Base-by-base conservation (phyloP, 805 yeast species). In the Starmerella sp. region DNA sequence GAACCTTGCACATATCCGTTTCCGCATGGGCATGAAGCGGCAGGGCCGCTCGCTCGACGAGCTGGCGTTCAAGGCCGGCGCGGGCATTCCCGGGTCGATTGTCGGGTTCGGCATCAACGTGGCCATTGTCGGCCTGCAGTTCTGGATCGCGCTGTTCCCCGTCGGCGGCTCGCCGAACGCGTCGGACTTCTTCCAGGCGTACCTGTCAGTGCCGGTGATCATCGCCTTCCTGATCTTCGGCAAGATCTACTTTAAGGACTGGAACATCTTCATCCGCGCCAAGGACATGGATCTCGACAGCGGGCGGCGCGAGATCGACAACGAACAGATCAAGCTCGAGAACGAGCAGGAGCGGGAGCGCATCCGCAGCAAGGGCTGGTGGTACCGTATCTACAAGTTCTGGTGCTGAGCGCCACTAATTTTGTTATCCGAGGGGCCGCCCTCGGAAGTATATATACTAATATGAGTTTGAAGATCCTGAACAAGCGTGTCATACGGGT, bases 81-180 rank as follows among this genome's bases (percentile, higher is more conserved):
- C 77, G 41, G 95, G 95, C 62, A 69, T 82, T 34, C 71, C 66
- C 61, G 95, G 95, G 48, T 82, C 95, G 0, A 67, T 66, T 57
- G 77, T 77, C 66, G 95, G 93, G 53, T 64, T 78, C 15, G 55
- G 69, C 30, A 69, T 88, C 65, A 81, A 81, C 66, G 39, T 76
- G 35, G 67, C 83, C 54, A 81, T 86, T 58, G 73, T 88, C 57
- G 71, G 78, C 54, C 86, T 89, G 34, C 90, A 85, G 71, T 85
- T 87, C 74, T 87, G 91, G 87, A 75, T 83, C 56, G 90, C 93
- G 6, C 71, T 84, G 43, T 86, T 75, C 75, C 95, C 95, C 53
- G 65, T 80, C 69, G 81, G 75, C 13, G 67, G 49, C 13, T 34
- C 53, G 1, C 71, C 75, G 31, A 58, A 63, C 52, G 75, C 75